Evolutionary conservation across 345 rosid genomes (phyloP), one percentile per base, ranked within the genome.

Genomic region (Eucalyptus pauciflora): DNA sequence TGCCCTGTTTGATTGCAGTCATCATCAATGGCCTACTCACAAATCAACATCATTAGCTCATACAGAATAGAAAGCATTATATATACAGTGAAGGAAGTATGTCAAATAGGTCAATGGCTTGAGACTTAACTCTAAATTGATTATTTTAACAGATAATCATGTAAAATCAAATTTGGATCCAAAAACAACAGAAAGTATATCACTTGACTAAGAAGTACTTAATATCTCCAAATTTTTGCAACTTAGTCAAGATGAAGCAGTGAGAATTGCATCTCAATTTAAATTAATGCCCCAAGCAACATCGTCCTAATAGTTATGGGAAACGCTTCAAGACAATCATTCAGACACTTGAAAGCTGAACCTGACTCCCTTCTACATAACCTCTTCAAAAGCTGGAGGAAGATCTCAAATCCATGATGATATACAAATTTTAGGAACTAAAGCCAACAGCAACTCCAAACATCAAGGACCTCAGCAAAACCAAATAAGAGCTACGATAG

Each of bases 1-100:
- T 97, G 99, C 89, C 99, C 99, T 46, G 99, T 96, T 93, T 96
- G 99, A 93, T 97, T 96, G 91, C 98, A 97, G 58, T 97, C 99
- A 94, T 97, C 97, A 92, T 97, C 99, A 91, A 96, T 96, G n/a
- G 99, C 98, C 99, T 97, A 90, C 15, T 41, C 85, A 41, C 48
- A 76, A 76, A 76, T 76, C 85, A 41, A 41, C 48, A 76, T 37
- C 27, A 76, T 76, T 76, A 76, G 85, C 85, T 41, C 91, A 89
- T 50, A 86, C 79, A 54, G 88, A 46, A 50, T 41, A 14, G 52
- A 37, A 37, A 79, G 56, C 46, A 62, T 87, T n/a, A 56, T 51
- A 41, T 5, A 76, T 15, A 48, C 12, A 27, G 52, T 43, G 76
- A 60, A 33, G 64, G 31, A 22, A 18, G 15, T 22, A 62, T 16